Evolutionary conservation across 2,329 filamentous ascomycete species (phyloP), one percentile per base, ranked within the genome.

Genomic region (Aspergillus pseudoglaucus): DNA sequence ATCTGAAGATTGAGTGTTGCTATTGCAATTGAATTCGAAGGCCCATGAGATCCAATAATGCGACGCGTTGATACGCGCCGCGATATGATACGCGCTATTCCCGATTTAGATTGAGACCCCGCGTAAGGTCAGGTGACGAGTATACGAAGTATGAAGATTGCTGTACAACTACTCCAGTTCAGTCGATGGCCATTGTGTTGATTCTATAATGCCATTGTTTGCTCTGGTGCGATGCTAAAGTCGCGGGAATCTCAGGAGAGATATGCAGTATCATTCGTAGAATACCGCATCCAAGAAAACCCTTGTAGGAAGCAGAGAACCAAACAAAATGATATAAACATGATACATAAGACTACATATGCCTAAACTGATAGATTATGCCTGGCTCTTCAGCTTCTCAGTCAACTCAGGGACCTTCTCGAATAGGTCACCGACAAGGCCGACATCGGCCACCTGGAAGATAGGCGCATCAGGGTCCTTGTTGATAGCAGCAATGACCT

Each of bases 401-500:
- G 90, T 97, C 69, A 98, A 75, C 76, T 97, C 90, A 1, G 93
- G 93, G 39, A 96, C 89, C 75, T 89, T 90, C 49, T 95, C 89
- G 66, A 97, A 97, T 60, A 98, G 73, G 75, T 98, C 93, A 37
- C 90, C 91, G 4, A 98, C 91, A 45, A 98, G 75, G 10, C 93
- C 93, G 46, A 97, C 90, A 71, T 98, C 93, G 4, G 93, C 93
- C 50, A 98, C 83, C 73, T 98, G 93, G 79, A 98, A 98, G 60
- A 98, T 98, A 25, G 93, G 93, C 48, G 93, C 93, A 70, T 98
- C 93, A 4, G 84, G 77, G 65, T 98, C 93, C 76, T 98, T 98
- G 79, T 98, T 98, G 66, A 98, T 97, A 12, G 89, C 89, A 18
- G 91, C 93, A 74, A 98, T 98, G 50, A 98, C 93, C 77, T 98